Conservation (phyloP, 768 basidiomycete species). For the Clitopilus hobsonii region DNA sequence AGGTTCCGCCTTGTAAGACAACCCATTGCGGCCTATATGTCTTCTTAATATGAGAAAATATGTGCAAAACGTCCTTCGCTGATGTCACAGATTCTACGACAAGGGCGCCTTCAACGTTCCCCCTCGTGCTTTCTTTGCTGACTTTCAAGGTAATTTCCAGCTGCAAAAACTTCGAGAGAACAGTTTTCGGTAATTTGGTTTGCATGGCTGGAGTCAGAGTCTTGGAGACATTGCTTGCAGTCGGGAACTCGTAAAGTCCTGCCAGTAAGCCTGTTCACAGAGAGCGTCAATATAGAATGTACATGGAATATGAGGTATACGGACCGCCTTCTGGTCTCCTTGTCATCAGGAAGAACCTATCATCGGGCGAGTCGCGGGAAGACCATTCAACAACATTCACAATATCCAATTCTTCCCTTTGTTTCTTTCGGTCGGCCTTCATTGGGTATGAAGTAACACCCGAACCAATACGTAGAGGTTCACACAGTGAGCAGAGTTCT, state of each 20-base stretch:
- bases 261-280: constrained; percentile 71
- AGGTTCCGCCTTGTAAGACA: constrained; percentile 50
- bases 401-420: constrained; percentile 78
- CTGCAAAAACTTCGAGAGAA: constrained; percentile 40
- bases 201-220: constrained; percentile 35
- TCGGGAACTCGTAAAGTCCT: constrained; percentile 86
- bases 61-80: constrained; percentile 66
- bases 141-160: constrained; percentile 11
- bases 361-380: constrained; percentile 19
- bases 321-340: constrained; percentile 81
- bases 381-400: constrained; percentile 88
- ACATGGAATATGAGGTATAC: constrained; percentile 10
- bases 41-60: constrained; percentile 90
- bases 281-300: constrained; percentile 5
- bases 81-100: constrained; percentile 42
- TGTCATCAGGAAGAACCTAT: constrained; percentile 70
- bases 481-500: constrained; percentile 68
- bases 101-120: constrained; percentile 8
- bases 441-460: constrained; percentile 81
- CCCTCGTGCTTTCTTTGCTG: constrained; percentile 6
- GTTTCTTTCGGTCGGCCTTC: constrained; percentile 78
- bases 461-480: constrained; percentile 37
- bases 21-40: constrained; percentile 79
- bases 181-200: constrained; percentile 26
- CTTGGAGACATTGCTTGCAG: constrained; percentile 48